Base-by-base conservation (phyloP, 257 asterid genomes). In the Galeopsis tetrahit region DNA sequence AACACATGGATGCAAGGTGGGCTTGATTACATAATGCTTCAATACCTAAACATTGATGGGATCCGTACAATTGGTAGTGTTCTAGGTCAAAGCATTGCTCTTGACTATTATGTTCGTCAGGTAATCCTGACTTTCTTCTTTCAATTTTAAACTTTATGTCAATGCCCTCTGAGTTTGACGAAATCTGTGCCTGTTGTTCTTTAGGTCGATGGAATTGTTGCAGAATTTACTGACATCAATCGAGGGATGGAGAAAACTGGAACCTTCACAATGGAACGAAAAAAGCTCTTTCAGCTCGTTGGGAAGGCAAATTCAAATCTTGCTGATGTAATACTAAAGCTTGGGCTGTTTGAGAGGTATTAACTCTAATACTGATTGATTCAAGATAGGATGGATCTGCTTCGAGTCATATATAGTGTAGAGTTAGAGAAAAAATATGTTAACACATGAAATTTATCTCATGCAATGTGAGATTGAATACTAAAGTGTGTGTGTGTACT, bases 21-120 rank as follows among this genome's bases (percentile, higher is more conserved):
- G 52, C 88, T 94, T 64, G 98, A 91, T 78, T 85, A 89, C 87
- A 94, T 94, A 77, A 80, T 83, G 86, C 81, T 94, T 81, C 97
- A 94, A 78, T 85, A 88, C 83, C 80, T 91, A 69, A 82, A 85
- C 71, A 83, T 69, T 55, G 97, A 94, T 69, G 98, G 97, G 32
- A 94, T 94, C 83, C 95, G 98, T 42, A 91, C 91, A 69, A 89
- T 94, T 72, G 98, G 97, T 68, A 89, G 98, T 81, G 97, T 94
- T 82, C 97, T 94, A 77, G 98, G 97, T 73, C 98, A 94, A 78
- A 91, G 98, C 84, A 89, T 94, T 83, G 98, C 97, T 79, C 98
- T 94, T 77, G 98, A 94, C 76, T 94, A 91, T 81, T 94, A 94
- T 80, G 98, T 94, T 68, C 96, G 97, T 74, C 98, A 94, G 90